These are phyloP conservation scores for Seiridium cupressi DNA, from an alignment of 2,329 filamentous ascomycete species.

Conservation along the genomic window DNA sequence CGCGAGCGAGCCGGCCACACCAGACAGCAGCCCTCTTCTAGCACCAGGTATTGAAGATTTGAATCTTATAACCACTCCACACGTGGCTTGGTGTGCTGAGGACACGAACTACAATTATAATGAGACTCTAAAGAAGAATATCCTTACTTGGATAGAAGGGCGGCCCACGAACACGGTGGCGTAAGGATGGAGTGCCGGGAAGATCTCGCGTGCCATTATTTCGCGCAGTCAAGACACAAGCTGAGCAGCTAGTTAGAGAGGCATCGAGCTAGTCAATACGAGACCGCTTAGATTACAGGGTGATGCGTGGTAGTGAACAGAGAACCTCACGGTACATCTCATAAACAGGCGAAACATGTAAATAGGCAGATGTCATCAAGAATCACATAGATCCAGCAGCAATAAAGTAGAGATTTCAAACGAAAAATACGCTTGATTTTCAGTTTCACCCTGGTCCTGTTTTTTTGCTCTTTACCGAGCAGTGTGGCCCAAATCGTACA, in stretches of 20 bases:
- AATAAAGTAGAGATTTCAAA: not conserved
- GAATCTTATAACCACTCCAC: constrained; percentile 28
- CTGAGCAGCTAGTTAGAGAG: too few relatives aligned
- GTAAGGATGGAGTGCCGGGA: not conserved
- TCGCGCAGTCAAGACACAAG: not conserved
- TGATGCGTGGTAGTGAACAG: too few relatives aligned
- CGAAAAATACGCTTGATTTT: constrained; percentile 6
- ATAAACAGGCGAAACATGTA: not conserved
- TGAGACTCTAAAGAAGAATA: constrained; percentile 19
- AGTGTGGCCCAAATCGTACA: constrained; percentile 6
- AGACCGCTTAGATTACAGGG: too few relatives aligned
- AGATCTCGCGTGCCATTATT: not conserved
- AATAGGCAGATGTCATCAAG: not conserved
- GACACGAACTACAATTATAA: constrained; percentile 26
- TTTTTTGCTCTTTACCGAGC: constrained; percentile 3
- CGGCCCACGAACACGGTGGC: constrained; percentile 5
- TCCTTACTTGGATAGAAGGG: constrained; percentile 20
- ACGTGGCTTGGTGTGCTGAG: constrained; percentile 28
- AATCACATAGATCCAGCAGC: not conserved
- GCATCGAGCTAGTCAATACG: too few relatives aligned
- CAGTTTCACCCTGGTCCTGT: constrained; percentile 24
- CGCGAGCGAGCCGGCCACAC: constrained; percentile 22
- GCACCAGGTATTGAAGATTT: constrained; percentile 19
- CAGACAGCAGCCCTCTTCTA: constrained; percentile 19
- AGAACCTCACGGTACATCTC: not conserved